phyloP scores from a whole-genome alignment of 1,139 yeast species.

The Magnusiomyces fungicola region DNA sequence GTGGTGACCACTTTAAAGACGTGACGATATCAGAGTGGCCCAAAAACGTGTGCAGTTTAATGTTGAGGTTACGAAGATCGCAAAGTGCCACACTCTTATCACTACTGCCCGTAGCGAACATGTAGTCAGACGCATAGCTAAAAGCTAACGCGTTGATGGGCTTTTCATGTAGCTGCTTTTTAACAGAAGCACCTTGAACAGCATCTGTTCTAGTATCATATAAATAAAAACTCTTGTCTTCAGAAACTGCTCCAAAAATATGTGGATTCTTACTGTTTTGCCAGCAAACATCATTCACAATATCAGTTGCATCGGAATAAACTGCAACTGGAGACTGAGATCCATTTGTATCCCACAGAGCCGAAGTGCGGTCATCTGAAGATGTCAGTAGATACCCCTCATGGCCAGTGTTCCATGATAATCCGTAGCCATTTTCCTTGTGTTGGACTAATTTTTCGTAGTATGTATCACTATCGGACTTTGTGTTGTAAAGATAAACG shows the following conservation, averaged over 20 bases:
- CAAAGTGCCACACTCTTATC: conserved; percentile 52
- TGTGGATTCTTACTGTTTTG: conserved; percentile 37
- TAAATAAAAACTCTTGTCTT: conserved; percentile 58
- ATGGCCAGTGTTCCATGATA: conserved; percentile 51
- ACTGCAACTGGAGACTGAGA: conserved; percentile 20
- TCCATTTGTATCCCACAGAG: conserved; percentile 45
- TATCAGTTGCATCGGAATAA: conserved; percentile 23
- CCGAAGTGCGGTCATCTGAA: conserved; percentile 58
- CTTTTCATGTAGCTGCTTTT: conserved; percentile 25
- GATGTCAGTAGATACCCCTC: conserved; percentile 52
- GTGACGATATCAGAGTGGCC: conserved; percentile 64
- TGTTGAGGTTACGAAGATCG: conserved; percentile 51
- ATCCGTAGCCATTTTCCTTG: conserved; percentile 61
- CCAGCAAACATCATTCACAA: conserved; percentile 41
- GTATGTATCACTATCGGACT: conserved; percentile 2
- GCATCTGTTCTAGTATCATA: conserved; percentile 41
- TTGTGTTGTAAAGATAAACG: conserved; percentile 43
- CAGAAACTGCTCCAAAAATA: conserved; percentile 65
- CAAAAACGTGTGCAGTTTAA: conserved; percentile 31
- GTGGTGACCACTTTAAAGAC: conserved; percentile 72
- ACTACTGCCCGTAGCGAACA: conserved; percentile 66
- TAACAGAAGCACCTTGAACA: neutral
- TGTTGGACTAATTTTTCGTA: conserved; percentile 46
- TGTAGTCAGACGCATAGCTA: conserved; percentile 46
- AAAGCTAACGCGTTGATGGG: conserved; percentile 64